Evolutionary conservation across 1,284 basidiomycete genomes (phyloP).

Genomic region (Vanrija pseudolonga): DNA sequence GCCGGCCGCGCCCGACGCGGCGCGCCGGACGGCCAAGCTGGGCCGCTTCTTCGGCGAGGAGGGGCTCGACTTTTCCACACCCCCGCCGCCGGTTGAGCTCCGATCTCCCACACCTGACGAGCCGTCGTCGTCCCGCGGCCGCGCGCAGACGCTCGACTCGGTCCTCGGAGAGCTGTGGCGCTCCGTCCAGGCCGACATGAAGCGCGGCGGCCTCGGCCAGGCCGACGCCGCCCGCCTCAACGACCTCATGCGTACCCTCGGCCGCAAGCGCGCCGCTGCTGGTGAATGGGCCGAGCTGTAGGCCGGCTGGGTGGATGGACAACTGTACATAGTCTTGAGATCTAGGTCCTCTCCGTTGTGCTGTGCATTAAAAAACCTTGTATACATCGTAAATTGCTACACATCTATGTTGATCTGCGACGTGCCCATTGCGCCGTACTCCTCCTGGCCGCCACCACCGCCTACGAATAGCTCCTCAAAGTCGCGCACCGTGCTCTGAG

Average conservation of each 20-base stretch:
- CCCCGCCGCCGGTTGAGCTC: background rate
- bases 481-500: constrained; percentile 61
- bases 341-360: no score
- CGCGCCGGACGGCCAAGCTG: no score
- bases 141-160: constrained; percentile 28
- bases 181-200: constrained; percentile 23
- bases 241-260: constrained; percentile 22
- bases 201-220: constrained; percentile 12
- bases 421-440: no score
- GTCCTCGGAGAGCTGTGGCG: constrained; percentile 37
- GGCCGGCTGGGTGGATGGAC: background rate
- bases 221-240: constrained; percentile 20
- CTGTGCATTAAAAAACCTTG: no score
- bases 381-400: no score
- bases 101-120: background rate
- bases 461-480: constrained; percentile 63
- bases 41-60: background rate
- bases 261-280: constrained; percentile 4
- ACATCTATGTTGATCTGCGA: no score
- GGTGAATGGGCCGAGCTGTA: constrained; percentile 22
- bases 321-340: background rate
- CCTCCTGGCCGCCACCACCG: background rate
- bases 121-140: background rate
- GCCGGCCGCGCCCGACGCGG: no score
- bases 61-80: background rate